Conservation (phyloP, 352 stramenopile species). For the Peronospora tabacina region DNA sequence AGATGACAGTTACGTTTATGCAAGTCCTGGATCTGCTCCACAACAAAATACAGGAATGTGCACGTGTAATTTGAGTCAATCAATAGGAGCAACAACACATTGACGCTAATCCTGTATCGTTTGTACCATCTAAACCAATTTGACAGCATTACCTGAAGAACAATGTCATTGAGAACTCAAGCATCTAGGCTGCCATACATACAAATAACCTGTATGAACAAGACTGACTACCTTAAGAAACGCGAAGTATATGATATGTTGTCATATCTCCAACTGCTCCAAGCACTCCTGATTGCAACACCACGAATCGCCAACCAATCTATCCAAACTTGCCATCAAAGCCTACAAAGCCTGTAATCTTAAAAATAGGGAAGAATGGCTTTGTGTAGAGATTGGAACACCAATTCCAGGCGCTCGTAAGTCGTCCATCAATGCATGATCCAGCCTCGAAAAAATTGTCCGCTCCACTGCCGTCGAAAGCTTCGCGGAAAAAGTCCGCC, state of each 20-base stretch:
- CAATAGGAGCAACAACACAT: no score
- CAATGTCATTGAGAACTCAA: no score
- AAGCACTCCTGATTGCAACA: background rate
- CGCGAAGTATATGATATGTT: slow-evolving; percentile 2
- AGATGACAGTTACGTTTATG: background rate
- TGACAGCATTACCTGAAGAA: no score
- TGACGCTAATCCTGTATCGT: no score
- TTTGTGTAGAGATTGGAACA: slow-evolving; percentile 92
- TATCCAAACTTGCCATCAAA: slow-evolving; percentile 95
- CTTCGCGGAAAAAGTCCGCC: slow-evolving; percentile 93
- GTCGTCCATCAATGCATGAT: slow-evolving; percentile 93
- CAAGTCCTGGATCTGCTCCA: background rate
- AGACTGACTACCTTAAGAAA: background rate
- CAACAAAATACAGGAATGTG: no score
- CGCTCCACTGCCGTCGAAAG: slow-evolving; percentile 92
- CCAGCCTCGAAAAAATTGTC: slow-evolving; percentile 95
- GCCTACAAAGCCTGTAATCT: slow-evolving; percentile 92
- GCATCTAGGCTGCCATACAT: no score
- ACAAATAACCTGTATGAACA: no score
- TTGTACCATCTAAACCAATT: no score
- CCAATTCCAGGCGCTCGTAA: slow-evolving; percentile 97
- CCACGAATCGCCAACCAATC: background rate
- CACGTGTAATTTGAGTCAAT: no score
- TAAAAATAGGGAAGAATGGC: slow-evolving; percentile 93
- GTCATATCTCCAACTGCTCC: slow-evolving; percentile 10